Evolutionary conservation across 139 green algal species (phyloP).

Genomic region (Auxenochlorella pyrenoidosa): DNA sequence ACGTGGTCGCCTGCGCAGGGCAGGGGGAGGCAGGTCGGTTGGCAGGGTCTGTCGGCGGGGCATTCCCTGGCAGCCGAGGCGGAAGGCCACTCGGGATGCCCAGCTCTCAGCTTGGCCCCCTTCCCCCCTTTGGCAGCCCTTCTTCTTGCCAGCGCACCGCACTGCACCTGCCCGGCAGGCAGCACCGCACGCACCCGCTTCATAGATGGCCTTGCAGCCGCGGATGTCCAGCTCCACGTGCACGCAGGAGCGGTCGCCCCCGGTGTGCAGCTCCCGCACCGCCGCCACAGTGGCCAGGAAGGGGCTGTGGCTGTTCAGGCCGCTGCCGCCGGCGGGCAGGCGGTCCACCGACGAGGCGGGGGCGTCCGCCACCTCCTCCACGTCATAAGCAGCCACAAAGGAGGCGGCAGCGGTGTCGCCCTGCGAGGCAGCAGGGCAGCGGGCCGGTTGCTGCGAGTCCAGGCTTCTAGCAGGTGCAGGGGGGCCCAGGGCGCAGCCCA

Average conservation of each 20-base stretch:
- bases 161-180: too few species aligned
- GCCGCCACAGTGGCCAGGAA: slow-evolving; percentile 64
- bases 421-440: background rate
- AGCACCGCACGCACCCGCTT: slow-evolving; percentile 11
- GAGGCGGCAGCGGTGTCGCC: background rate
- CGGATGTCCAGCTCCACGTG: slow-evolving; percentile 93
- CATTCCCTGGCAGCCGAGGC: slow-evolving; percentile 48
- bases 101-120: background rate
- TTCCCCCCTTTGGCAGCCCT: background rate
- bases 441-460: too few species aligned
- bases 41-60: background rate
- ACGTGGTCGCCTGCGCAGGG: slow-evolving; percentile 89
- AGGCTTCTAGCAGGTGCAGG: too few species aligned
- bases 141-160: background rate
- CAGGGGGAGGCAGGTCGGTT: background rate
- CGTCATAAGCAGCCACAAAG: slow-evolving; percentile 54
- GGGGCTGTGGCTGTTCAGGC: slow-evolving; percentile 42
- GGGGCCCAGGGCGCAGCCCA: background rate
- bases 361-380: slow-evolving; percentile 54
- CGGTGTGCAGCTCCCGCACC: slow-evolving; percentile 86
- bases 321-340: slow-evolving; percentile 23
- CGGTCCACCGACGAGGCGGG: slow-evolving; percentile 17
- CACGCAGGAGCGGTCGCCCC: slow-evolving; percentile 87
- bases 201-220: slow-evolving; percentile 39
- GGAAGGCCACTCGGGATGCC: background rate